These are phyloP conservation scores for Ustilago cynodontis DNA, from an alignment of 1,284 basidiomycete species.

Conservation along the genomic window DNA sequence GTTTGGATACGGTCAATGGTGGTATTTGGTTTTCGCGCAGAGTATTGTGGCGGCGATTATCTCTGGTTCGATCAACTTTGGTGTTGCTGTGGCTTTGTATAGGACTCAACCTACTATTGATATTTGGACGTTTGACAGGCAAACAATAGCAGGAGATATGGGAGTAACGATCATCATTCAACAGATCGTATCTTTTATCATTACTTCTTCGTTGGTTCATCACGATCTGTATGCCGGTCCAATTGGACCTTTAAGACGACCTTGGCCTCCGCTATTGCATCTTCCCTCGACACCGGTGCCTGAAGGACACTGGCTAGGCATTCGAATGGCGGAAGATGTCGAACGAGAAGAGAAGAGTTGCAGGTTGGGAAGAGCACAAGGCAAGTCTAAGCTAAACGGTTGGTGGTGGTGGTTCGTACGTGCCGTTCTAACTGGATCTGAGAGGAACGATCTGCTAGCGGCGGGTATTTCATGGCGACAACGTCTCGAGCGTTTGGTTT, in stretches of 20 bases:
- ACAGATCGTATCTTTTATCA: constrained; percentile 63
- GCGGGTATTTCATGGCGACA: constrained; percentile 54
- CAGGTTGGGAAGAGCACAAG: constrained; percentile 54
- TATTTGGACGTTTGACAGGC: constrained; percentile 59
- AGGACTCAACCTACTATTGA: constrained; percentile 39
- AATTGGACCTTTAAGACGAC: constrained; percentile 46
- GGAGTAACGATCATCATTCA: constrained; percentile 67
- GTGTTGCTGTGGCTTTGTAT: constrained; percentile 61
- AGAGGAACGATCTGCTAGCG: constrained; percentile 59
- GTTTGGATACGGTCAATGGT: constrained; percentile 45
- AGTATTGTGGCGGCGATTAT: constrained; percentile 45
- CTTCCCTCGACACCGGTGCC: constrained; percentile 53
- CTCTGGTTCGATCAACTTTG: constrained; percentile 66
- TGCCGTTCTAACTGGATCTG: constrained; percentile 53
- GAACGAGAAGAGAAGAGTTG: constrained; percentile 22
- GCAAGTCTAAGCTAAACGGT: constrained; percentile 23
- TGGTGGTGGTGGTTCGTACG: constrained; percentile 62
- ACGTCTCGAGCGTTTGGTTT: constrained; percentile 57
- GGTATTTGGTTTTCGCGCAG: constrained; percentile 47
- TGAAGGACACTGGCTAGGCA: constrained; percentile 51
- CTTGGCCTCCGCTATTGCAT: constrained; percentile 66
- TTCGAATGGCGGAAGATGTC: constrained; percentile 47
- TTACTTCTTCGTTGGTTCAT: constrained; percentile 60
- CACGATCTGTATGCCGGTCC: constrained; percentile 58
- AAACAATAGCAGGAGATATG: constrained; percentile 67